Base-by-base conservation (phyloP, 768 basidiomycete genomes). In the Lentinula aciculospora region DNA sequence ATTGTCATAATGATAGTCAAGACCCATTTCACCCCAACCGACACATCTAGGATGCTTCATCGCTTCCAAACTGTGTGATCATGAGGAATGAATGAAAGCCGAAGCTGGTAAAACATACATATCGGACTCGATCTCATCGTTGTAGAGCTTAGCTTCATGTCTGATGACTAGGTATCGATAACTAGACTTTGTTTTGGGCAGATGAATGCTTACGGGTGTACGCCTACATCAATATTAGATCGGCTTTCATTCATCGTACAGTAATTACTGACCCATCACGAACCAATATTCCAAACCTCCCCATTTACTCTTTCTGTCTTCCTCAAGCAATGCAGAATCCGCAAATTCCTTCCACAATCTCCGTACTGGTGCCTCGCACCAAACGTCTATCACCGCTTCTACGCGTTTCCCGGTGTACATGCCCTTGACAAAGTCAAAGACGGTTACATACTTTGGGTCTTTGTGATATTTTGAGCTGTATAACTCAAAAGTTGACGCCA, bases 11-110 rank as follows among this genome's bases (percentile, higher is more conserved):
- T 92, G 89, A 63, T 90, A 92, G 60, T 94, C 92, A 12, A 92
- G 78, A 0, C 92, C 91, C 57, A 93, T 93, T 65, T 95, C 92
- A 0, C 92, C 92, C 85, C 88, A 89, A 3, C 90, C 89, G 6
- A 94, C 90, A 64, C 90, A 92, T 10, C 86, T 82, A 1, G 89
- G 88, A 63, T 93, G 91, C 0, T 74, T 45, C 82, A 92, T 89
- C 2, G 90, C 90, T 65, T 85, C 83, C 50, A 89, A 59, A 28
- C 88, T 91, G 64, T 31, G 15, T 40, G 6, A 10, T 6, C 47
- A 17, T 23, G 34, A 42, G 4, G 2, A 19, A 13, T 31, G n/a
- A 34, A 34, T 1, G 13, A 15, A 34, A 32, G 19, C 17, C 15
- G 53, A 34, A 15, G 37, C 27, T 17, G 32, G 17, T 50, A 37